Evolutionary conservation across 176 grass and related monocot species (phyloP), one percentile per base, ranked within the genome.

Genomic region (Elaeis guineensis): DNA sequence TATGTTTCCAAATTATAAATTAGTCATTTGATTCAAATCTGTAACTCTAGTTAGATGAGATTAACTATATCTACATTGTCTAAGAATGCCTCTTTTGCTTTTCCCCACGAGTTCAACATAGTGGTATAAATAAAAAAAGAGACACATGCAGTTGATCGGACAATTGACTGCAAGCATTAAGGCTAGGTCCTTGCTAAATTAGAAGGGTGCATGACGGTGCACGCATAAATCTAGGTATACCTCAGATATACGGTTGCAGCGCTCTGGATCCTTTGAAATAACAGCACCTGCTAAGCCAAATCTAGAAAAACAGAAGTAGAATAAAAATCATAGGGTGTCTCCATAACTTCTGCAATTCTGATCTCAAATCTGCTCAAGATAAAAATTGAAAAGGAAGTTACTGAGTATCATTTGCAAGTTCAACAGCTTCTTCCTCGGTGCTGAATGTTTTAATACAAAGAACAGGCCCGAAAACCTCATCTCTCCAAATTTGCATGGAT

Each of bases 401-500:
- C 91, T 79, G 86, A 64, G 91, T 87, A 84, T 95, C 91, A 25
- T 90, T 95, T 26, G 91, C 80, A 55, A 95, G 64, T 72, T 95
- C 86, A 63, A 95, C 90, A 63, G 91, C 91, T 87, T 95, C 91
- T 21, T 95, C 91, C 77, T 95, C 91, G 9, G 67, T 86, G 65
- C 74, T 82, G 76, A 95, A 98, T 69, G 71, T 76, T 63, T 89
- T 89, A 25, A 92, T 81, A 71, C 93, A 98, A 9, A 98, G 51
- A 66, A 98, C 87, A 58, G 93, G 87, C 51, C 93, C 93, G 73
- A 95, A 95, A 21, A 92, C 74, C 73, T 98, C 93, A 73, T 98
- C 93, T 75, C 81, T 89, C 93, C 93, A 98, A 70, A 98, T 92
- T 92, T 98, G 79, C 93, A 98, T 98, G 17, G 93, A 89, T 24